phyloP scores from a whole-genome alignment of 257 asterid genomes.

The Jacaranda copaia region DNA sequence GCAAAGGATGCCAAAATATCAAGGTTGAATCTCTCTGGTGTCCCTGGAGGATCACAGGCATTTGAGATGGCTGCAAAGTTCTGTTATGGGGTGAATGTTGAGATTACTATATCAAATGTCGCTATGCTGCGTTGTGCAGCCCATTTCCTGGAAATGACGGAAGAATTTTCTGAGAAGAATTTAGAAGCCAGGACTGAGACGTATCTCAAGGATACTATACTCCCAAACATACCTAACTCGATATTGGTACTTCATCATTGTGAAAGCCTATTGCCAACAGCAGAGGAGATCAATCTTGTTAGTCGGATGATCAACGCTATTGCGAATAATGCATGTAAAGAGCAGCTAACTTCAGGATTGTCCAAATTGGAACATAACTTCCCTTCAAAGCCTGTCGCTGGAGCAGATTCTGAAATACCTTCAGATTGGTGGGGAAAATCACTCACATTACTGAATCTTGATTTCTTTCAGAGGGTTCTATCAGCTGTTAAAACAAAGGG shows the following conservation, averaged over 20 bases:
- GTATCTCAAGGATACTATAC: conserved; percentile 61
- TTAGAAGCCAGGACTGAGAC: conserved; percentile 68
- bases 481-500: conserved; percentile 82
- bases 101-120: conserved; percentile 69
- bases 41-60: conserved; percentile 93
- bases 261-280: conserved; percentile 59
- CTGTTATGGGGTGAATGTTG: conserved; percentile 82
- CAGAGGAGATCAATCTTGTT: conserved; percentile 74
- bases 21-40: conserved; percentile 59
- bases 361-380: conserved; percentile 80
- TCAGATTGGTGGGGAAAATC: conserved; percentile 92
- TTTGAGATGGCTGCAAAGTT: conserved; percentile 92
- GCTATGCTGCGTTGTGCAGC: conserved; percentile 79
- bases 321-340: conserved; percentile 84
- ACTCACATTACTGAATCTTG: conserved; percentile 65
- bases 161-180: conserved; percentile 79
- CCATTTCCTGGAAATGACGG: conserved; percentile 86
- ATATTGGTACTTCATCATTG: conserved; percentile 79
- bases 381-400: conserved; percentile 48
- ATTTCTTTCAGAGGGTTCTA: conserved; percentile 75
- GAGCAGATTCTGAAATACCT: conserved; percentile 60
- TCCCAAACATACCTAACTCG: conserved; percentile 69
- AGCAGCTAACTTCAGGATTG: conserved; percentile 84
- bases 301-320: conserved; percentile 65
- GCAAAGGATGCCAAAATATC: conserved; percentile 72